Percentiles rank a stretch among this genome's conserved stretches.
These are phyloP conservation scores for Globisporangium paroecandrum DNA, from an alignment of 352 stramenopile species.

Conservation along the genomic window DNA sequence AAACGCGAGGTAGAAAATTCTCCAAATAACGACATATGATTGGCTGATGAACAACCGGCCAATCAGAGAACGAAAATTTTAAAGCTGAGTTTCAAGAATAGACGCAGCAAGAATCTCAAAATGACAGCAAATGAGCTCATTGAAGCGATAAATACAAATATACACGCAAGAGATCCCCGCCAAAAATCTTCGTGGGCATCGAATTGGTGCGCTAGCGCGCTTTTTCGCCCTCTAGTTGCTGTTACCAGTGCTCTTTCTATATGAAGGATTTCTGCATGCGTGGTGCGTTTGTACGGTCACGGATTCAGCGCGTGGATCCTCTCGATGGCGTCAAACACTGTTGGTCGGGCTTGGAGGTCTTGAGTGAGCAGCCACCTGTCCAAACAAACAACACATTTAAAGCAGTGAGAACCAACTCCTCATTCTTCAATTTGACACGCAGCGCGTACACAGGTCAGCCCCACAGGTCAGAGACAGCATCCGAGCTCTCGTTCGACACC, in stretches of 20 bases:
- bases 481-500: not conserved
- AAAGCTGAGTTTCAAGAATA: not conserved
- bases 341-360: constrained; percentile 43
- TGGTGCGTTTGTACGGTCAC: not conserved
- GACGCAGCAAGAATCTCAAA: not conserved
- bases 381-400: not conserved
- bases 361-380: constrained; percentile 68
- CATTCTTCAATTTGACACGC: constrained; percentile 15
- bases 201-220: constrained; percentile 7
- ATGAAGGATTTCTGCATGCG: not conserved
- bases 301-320: constrained; percentile 36
- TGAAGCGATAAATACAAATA: constrained; percentile 5
- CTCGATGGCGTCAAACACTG: constrained; percentile 69
- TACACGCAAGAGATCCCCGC: constrained; percentile 4
- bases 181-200: constrained; percentile 1
- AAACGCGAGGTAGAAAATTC: constrained; percentile 23
- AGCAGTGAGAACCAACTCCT: not conserved
- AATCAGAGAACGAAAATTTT: constrained; percentile 7
- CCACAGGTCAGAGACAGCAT: not conserved
- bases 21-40: constrained; percentile 21
- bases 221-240: constrained; percentile 10
- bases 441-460: constrained; percentile 2
- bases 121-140: not conserved
- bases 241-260: constrained; percentile 8
- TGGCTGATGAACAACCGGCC: constrained; percentile 11